These are phyloP conservation scores for Cladophialophora chaetospira DNA, from an alignment of 2,329 filamentous ascomycete species.

Conservation along the genomic window DNA sequence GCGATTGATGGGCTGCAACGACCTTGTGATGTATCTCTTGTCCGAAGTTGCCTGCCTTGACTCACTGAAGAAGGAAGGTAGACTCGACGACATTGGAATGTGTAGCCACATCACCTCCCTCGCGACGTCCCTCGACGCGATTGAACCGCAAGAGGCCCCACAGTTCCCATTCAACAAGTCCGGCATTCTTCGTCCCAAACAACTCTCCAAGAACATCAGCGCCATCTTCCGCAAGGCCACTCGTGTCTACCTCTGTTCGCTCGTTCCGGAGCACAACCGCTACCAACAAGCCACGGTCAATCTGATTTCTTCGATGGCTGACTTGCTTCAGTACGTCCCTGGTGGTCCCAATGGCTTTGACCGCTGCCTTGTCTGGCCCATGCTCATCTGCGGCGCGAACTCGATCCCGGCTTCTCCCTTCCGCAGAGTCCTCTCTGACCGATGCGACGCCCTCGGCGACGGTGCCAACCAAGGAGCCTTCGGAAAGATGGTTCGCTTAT, in stretches of 20 bases:
- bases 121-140: conserved; percentile 57
- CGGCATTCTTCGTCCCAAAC: conserved; percentile 76
- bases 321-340: conserved; percentile 78
- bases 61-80: conserved; percentile 77
- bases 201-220: conserved; percentile 86
- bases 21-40: conserved; percentile 96
- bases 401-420: conserved; percentile 73
- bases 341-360: conserved; percentile 81
- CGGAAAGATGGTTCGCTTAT: conserved; percentile 74
- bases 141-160: conserved; percentile 55
- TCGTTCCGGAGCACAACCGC: conserved; percentile 85
- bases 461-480: conserved; percentile 80
- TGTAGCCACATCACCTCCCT: conserved; percentile 89
- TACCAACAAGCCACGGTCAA: conserved; percentile 71
- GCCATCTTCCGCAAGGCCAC: conserved; percentile 88
- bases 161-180: conserved; percentile 61
- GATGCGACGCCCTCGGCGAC: conserved; percentile 73
- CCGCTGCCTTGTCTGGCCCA: conserved; percentile 88
- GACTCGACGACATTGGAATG: conserved; percentile 76
- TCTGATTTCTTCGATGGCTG: conserved; percentile 75
- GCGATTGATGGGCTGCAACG: conserved; percentile 96
- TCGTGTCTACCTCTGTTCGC: conserved; percentile 92
- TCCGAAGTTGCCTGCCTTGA: conserved; percentile 97
- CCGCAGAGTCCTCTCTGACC: conserved; percentile 74
- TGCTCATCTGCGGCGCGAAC: conserved; percentile 81